Evolutionary conservation across 2,329 filamentous ascomycete genomes (phyloP).

Genomic region (Ascochyta pisi): DNA sequence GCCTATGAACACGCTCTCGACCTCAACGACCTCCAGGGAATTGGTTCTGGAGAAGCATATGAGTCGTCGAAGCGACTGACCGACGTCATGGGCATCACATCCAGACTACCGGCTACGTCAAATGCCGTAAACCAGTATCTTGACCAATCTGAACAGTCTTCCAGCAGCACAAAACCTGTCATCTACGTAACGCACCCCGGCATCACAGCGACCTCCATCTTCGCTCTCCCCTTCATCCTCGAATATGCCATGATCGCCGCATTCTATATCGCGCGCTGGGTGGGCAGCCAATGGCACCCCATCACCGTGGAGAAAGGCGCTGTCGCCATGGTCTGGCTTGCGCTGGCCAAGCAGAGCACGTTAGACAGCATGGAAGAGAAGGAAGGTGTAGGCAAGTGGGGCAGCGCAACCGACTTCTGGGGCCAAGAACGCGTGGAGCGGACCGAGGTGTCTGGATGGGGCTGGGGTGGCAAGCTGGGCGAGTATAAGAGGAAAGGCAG

Average conservation of each 20-base stretch:
- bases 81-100: conserved; percentile 80
- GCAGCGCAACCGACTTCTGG: conserved; percentile 68
- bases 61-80: conserved; percentile 88
- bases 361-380: conserved; percentile 63
- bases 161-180: conserved; percentile 55
- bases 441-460: conserved; percentile 90
- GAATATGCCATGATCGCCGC: conserved; percentile 71
- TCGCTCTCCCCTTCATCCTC: conserved; percentile 75
- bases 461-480: conserved; percentile 63
- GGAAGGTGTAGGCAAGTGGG: conserved; percentile 78
- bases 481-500: conserved; percentile 62
- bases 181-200: conserved; percentile 88
- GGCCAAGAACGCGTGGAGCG: conserved; percentile 70
- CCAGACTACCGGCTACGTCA: conserved; percentile 68
- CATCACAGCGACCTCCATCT: conserved; percentile 80
- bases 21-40: conserved; percentile 76
- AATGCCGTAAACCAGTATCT: conserved; percentile 51
- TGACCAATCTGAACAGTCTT: conserved; percentile 12
- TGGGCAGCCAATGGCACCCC: conserved; percentile 89
- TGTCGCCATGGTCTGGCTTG: conserved; percentile 77
- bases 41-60: conserved; percentile 71
- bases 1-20: conserved; percentile 65
- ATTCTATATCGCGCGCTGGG: conserved; percentile 74
- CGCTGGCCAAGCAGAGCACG: conserved; percentile 69
- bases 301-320: conserved; percentile 79